These are phyloP conservation scores for Amyloporia xantha DNA, from an alignment of 768 basidiomycete genomes.

Conservation along the genomic window DNA sequence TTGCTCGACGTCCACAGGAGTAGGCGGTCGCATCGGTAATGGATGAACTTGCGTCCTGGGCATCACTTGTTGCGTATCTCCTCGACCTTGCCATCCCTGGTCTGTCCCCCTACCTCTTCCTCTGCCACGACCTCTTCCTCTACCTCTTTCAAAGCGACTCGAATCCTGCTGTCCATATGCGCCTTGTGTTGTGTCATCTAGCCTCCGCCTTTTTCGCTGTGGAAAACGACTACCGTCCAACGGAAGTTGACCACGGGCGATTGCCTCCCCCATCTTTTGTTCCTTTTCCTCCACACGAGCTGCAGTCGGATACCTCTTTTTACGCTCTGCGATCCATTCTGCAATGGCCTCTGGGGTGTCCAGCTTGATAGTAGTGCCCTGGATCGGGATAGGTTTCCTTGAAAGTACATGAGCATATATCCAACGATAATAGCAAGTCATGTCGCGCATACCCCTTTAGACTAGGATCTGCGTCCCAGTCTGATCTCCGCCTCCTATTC, in stretches of 20 bases:
- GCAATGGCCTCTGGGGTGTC: slow-evolving; percentile 78
- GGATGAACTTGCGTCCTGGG: not conserved
- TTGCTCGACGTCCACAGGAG: not conserved
- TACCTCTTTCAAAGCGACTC: slow-evolving; percentile 10
- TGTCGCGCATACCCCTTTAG: slow-evolving; percentile 56
- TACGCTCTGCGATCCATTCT: slow-evolving; percentile 86
- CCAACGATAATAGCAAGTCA: not conserved
- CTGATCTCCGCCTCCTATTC: slow-evolving; percentile 41
- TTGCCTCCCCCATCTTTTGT: slow-evolving; percentile 69
- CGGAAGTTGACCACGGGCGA: slow-evolving; percentile 69
- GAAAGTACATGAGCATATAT: not conserved
- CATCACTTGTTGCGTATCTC: slow-evolving; percentile 1
- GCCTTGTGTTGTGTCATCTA: slow-evolving; percentile 21
- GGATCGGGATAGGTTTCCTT: slow-evolving; percentile 69
- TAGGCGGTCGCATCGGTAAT: not conserved
- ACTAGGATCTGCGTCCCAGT: slow-evolving; percentile 81
- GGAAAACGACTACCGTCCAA: slow-evolving; percentile 37
- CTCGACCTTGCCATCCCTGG: slow-evolving; percentile 3
- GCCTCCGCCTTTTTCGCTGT: slow-evolving; percentile 37
- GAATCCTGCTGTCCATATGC: slow-evolving; percentile 12
- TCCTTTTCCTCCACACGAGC: slow-evolving; percentile 73
- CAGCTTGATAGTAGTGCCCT: slow-evolving; percentile 71
- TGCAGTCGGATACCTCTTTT: slow-evolving; percentile 75
- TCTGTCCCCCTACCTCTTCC: slow-evolving; percentile 24
- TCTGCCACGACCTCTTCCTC: slow-evolving; percentile 27